A percentile compares a stretch with the other conserved stretches of the same genome.
These are phyloP conservation scores for Yamadazyma taylorii DNA, from an alignment of 1,139 yeast species.

Conservation along the genomic window DNA sequence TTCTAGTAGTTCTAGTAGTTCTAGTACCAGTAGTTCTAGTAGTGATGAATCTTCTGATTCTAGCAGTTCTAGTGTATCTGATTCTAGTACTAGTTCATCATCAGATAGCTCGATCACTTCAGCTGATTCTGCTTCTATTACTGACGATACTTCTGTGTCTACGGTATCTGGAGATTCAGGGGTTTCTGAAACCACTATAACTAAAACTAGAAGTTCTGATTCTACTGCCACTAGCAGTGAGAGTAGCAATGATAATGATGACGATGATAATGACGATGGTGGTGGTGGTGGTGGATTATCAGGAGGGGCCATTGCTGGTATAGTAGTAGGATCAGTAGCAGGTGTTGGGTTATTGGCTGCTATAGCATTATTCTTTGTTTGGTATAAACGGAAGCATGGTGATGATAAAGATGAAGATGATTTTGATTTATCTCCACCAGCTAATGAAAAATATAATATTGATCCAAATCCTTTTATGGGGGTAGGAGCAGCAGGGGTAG, in stretches of 20 bases:
- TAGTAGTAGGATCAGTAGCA: conserved; percentile 61
- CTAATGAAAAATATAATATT: conserved; percentile 15
- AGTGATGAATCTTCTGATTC: conserved; percentile 9
- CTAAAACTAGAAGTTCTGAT: conserved; percentile 19
- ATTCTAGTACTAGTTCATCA: conserved; percentile 9
- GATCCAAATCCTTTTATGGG: conserved; percentile 23
- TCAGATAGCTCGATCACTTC: not conserved
- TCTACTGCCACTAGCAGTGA: conserved; percentile 10
- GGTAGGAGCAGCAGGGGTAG: conserved; percentile 7
- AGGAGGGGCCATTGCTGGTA: conserved; percentile 74
- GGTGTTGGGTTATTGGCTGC: conserved; percentile 46
- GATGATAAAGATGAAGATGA: conserved; percentile 39
- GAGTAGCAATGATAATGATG: conserved; percentile 7
- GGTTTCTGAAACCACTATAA: conserved; percentile 24
- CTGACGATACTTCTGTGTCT: conserved; percentile 19
- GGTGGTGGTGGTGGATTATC: conserved; percentile 28
- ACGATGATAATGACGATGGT: conserved; percentile 7
- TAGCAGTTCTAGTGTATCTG: conserved; percentile 6
- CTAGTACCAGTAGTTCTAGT: conserved; percentile 13
- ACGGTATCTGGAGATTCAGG: conserved; percentile 24
- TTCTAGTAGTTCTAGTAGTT: conserved; percentile 8
- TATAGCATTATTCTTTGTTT: conserved; percentile 41
- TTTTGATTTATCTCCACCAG: conserved; percentile 31
- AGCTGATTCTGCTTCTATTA: conserved; percentile 10
- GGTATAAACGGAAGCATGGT: conserved; percentile 36